A percentile compares a stretch with the other conserved stretches of the same genome.
Conservation (phyloP, 2,329 filamentous ascomycete genomes). For the Paraconiothyrium sp. region DNA sequence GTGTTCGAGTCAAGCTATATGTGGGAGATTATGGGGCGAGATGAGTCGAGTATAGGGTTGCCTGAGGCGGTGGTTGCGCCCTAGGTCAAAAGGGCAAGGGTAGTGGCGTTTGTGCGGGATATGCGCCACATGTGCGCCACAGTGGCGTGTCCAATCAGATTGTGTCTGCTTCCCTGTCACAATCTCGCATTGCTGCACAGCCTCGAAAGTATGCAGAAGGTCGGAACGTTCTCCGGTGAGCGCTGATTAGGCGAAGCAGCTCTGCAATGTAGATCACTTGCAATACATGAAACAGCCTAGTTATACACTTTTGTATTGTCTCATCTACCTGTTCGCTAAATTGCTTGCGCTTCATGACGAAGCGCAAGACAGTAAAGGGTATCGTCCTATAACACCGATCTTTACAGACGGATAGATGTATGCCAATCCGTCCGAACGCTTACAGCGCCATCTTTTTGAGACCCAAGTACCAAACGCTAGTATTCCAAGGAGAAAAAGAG, state of each 20-base stretch:
- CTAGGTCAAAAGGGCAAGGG: not conserved
- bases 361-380: not conserved
- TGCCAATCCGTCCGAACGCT: not conserved
- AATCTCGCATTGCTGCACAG: not conserved
- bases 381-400: not conserved
- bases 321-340: not conserved
- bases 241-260: not conserved
- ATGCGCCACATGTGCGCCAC: conserved; percentile 6
- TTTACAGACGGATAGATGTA: not conserved
- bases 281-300: not conserved
- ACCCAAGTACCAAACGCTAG: not conserved
- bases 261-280: not conserved
- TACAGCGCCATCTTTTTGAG: not conserved
- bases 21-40: not conserved
- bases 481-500: not conserved
- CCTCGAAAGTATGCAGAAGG: not conserved
- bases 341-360: not conserved
- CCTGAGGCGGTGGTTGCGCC: not conserved
- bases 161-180: not conserved
- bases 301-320: not conserved
- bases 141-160: not conserved
- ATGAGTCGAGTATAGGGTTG: conserved; percentile 10
- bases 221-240: not conserved
- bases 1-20: not conserved
- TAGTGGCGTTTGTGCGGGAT: not conserved